phyloP scores from a whole-genome alignment of 2,329 filamentous ascomycete genomes.

The Curvularia spicifera region DNA sequence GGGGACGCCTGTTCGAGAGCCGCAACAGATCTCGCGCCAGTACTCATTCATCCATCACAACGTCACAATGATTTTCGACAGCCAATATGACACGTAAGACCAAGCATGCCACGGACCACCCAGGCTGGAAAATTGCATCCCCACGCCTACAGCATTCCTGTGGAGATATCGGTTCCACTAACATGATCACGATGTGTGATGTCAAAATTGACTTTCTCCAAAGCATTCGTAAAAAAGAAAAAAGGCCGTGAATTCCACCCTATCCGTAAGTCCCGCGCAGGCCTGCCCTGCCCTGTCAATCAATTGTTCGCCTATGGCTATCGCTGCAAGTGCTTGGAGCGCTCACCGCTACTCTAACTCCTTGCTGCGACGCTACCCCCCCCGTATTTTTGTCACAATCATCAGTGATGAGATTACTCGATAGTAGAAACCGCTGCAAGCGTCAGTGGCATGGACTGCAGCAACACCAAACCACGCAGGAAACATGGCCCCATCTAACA shows the following conservation, averaged over 20 bases:
- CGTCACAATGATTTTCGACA: conserved; percentile 10
- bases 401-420: conserved; percentile 1
- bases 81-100: conserved; percentile 15
- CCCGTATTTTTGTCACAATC: conserved; percentile 2
- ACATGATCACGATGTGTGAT: conserved; percentile 33
- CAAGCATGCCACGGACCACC: conserved; percentile 14
- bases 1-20: not conserved
- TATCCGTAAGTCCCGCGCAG: conserved; percentile 4
- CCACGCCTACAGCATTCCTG: conserved; percentile 29
- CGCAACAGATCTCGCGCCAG: not conserved
- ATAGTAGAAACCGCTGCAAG: conserved; percentile 1
- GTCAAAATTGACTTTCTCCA: conserved; percentile 21
- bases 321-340: conserved; percentile 2
- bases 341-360: conserved; percentile 19
- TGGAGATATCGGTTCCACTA: conserved; percentile 8
- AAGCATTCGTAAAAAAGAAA: conserved; percentile 9
- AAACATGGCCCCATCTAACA: conserved; percentile 21
- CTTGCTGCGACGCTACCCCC: not conserved
- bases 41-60: conserved; percentile 2
- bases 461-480: conserved; percentile 12
- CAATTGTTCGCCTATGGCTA: conserved; percentile 1
- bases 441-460: conserved; percentile 8
- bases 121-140: conserved; percentile 18
- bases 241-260: conserved; percentile 4
- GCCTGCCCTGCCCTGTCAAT: conserved; percentile 7